Evolutionary conservation across 2,329 filamentous ascomycete species (phyloP), one percentile per base, ranked within the genome.

Genomic region (Cytospora chrysosperma): DNA sequence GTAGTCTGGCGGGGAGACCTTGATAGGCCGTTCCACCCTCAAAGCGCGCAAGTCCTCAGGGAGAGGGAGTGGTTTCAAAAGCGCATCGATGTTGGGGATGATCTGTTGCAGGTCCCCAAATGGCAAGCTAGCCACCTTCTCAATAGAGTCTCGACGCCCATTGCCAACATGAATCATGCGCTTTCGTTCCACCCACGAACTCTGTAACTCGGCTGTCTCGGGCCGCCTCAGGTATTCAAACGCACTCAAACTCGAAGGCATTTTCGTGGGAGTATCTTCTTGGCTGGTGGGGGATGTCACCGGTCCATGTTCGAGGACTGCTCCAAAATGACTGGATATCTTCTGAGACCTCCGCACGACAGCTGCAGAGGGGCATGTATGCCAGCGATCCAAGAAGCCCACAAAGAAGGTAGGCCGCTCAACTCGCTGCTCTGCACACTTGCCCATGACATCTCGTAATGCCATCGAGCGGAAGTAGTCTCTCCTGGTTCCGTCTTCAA

Each of bases 381-480:
- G 64, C 75, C 75, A 77, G 8, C 70, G 64, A 49, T 77, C 75
- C 15, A 72, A 68, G 54, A 77, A 77, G 47, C 73, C 75, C 15
- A 77, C 67, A 43, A 77, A 77, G 59, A 77, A 76, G 2, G 71
- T 71, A 1, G 75, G 71, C 7, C 71, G 66, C n/a, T 65, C 67
- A 17, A 72, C 63, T 9, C 75, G 72, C 64, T 75, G 70, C 50
- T 70, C 67, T 37, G 64, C 69, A 43, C 72, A 75, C 21, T 67
- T 65, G 4, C 68, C 56, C 68, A 76, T 72, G 43, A 70, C 63
- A 2, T 70, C 66, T 21, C 77, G 73, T 56, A 79, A 72, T 4
- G 71, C 64, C 13, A 69, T 60, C 28, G 77, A 75, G 55, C 77
- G 75, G 67, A 80, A 81, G 67, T 77, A 81, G 64, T 81, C 77